Evolutionary conservation across 2,329 filamentous ascomycete genomes (phyloP).

Genomic region (Trichoderma harzianum): DNA sequence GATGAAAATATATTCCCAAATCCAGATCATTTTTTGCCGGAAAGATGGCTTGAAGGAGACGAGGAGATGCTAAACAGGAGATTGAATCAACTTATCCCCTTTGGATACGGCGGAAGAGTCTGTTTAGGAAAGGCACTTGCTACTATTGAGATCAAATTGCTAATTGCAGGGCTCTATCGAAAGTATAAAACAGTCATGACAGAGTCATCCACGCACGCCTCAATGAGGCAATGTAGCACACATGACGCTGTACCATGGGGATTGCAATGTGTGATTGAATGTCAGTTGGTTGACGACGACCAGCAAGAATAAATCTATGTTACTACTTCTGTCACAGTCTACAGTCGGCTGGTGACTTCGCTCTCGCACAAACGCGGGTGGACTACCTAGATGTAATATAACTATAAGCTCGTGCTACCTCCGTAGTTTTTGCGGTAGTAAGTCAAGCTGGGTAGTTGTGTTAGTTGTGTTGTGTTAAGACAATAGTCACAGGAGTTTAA

Average conservation of each 20-base stretch:
- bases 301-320: neutral
- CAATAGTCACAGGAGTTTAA: too few species aligned
- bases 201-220: neutral
- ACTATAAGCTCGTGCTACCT: too few species aligned
- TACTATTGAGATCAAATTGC: neutral
- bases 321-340: too few species aligned
- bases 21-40: neutral
- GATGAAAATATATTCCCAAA: neutral
- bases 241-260: neutral
- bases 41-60: neutral
- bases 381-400: too few species aligned
- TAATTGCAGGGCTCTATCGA: neutral
- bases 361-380: too few species aligned
- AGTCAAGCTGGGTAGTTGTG: too few species aligned
- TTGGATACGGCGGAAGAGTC: neutral
- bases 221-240: neutral
- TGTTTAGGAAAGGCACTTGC: neutral
- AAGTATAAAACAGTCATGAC: neutral
- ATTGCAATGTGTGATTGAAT: neutral
- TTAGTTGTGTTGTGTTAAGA: too few species aligned
- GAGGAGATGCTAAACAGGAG: neutral
- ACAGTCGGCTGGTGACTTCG: too few species aligned
- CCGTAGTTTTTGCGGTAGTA: too few species aligned
- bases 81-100: neutral
- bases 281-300: neutral